Conservation (phyloP, 2,329 filamentous ascomycete species). For the Penicillium psychrosexuale region DNA sequence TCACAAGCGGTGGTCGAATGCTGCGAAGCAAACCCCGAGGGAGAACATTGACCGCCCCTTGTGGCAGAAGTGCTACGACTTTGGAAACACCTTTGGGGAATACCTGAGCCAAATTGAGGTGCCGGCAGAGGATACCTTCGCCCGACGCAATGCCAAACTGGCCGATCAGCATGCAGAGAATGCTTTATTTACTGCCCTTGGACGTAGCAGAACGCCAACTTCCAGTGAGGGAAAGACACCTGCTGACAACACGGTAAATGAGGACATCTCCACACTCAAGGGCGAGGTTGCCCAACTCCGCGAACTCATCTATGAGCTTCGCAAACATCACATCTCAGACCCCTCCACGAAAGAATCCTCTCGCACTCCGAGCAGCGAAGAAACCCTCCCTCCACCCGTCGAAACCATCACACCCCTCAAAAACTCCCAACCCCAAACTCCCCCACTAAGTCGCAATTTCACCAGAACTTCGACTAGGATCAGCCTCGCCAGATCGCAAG, state of each 20-base stretch:
- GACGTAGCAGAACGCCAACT: slow-evolving; percentile 5
- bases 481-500: neutral
- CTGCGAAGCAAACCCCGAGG: slow-evolving; percentile 18
- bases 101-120: slow-evolving; percentile 24
- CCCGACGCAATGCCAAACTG: slow-evolving; percentile 20
- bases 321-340: slow-evolving; percentile 18
- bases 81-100: slow-evolving; percentile 30
- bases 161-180: slow-evolving; percentile 26
- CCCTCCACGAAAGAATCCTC: slow-evolving; percentile 9
- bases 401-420: neutral
- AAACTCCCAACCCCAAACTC: neutral
- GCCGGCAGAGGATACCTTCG: slow-evolving; percentile 12
- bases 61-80: slow-evolving; percentile 36
- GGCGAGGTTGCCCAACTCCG: slow-evolving; percentile 33
- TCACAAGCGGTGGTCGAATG: slow-evolving; percentile 30
- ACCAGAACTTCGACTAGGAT: slow-evolving; percentile 13
- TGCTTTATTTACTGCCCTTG: slow-evolving; percentile 23
- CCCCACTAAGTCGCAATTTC: slow-evolving; percentile 13
- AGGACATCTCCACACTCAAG: slow-evolving; percentile 28
- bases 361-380: slow-evolving; percentile 2
- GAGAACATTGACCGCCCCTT: slow-evolving; percentile 19
- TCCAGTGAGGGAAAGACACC: neutral
- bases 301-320: slow-evolving; percentile 28
- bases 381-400: slow-evolving; percentile 4
- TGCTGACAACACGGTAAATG: slow-evolving; percentile 11